phyloP scores from a whole-genome alignment of 495 filamentous ascomycete species.

The Ramalina intermedia region DNA sequence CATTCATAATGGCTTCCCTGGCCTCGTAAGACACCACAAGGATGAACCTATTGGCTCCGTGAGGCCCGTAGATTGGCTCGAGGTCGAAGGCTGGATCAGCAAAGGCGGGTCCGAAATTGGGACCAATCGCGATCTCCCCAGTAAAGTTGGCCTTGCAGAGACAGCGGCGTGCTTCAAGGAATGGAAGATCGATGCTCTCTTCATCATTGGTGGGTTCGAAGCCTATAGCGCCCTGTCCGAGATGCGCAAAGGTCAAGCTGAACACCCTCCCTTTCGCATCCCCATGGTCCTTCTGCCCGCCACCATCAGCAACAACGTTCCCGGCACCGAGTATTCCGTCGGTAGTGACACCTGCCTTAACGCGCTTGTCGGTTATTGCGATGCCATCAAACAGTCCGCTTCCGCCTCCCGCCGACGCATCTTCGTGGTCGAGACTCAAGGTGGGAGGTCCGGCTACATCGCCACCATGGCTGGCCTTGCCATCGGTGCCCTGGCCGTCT shows the following conservation, averaged over 20 bases:
- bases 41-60: conserved; percentile 74
- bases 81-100: conserved; percentile 87
- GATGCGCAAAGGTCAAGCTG: conserved; percentile 60
- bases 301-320: conserved; percentile 98
- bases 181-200: conserved; percentile 81
- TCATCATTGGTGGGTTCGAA: conserved; percentile 93
- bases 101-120: conserved; percentile 96
- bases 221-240: conserved; percentile 86
- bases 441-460: conserved; percentile 86
- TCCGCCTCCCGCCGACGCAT: conserved; percentile 83
- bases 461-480: conserved; percentile 79
- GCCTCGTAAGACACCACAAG: conserved; percentile 76
- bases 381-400: conserved; percentile 92
- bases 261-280: conserved; percentile 78
- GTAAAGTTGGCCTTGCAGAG: conserved; percentile 64
- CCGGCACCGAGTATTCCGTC: conserved; percentile 91
- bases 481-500: conserved; percentile 88
- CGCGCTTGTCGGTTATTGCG: conserved; percentile 90
- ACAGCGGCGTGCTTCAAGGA: conserved; percentile 75
- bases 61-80: conserved; percentile 75
- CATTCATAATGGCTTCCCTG: conserved; percentile 95
- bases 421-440: conserved; percentile 97
- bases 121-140: conserved; percentile 84
- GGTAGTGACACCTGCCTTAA: conserved; percentile 97
- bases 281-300: conserved; percentile 86